Evolutionary conservation across 2,329 filamentous ascomycete genomes (phyloP).

Genomic region (Arachnomyces sp.): DNA sequence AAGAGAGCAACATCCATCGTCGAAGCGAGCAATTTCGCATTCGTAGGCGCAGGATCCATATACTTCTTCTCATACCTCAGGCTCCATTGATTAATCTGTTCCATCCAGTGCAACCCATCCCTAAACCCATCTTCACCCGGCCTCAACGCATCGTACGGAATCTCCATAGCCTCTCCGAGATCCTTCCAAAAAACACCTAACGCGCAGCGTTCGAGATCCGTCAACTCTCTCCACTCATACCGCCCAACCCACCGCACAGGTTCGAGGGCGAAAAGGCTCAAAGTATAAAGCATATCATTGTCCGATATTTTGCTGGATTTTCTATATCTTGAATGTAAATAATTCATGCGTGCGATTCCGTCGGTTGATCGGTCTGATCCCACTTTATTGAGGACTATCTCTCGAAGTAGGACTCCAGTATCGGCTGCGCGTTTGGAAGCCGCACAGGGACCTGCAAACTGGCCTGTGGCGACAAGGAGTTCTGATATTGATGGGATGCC

Average conservation of each 20-base stretch:
- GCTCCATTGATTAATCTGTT: slow-evolving; percentile 39
- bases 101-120: slow-evolving; percentile 41
- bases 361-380: slow-evolving; percentile 30
- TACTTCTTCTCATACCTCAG: slow-evolving; percentile 46
- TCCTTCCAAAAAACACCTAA: slow-evolving; percentile 56
- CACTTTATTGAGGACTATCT: slow-evolving; percentile 31
- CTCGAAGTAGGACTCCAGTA: slow-evolving; percentile 42
- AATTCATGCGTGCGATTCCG: slow-evolving; percentile 49
- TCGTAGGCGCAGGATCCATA: slow-evolving; percentile 48
- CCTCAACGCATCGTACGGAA: slow-evolving; percentile 37
- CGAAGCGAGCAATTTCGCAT: too few species aligned
- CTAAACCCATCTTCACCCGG: slow-evolving; percentile 29
- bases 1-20: too few species aligned
- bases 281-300: slow-evolving; percentile 50
- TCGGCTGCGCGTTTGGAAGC: slow-evolving; percentile 48
- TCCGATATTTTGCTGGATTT: slow-evolving; percentile 46
- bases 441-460: slow-evolving; percentile 39
- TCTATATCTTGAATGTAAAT: slow-evolving; percentile 42
- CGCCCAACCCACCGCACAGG: slow-evolving; percentile 49
- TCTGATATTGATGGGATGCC: slow-evolving; percentile 44
- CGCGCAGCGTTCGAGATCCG: slow-evolving; percentile 55
- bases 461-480: slow-evolving; percentile 42
- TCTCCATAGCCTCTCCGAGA: slow-evolving; percentile 61
- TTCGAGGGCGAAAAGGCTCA: slow-evolving; percentile 52
- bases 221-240: slow-evolving; percentile 58